A percentile compares a stretch with the other conserved stretches of the same genome.
These are phyloP conservation scores for Rhododendron molle DNA, from an alignment of 148 eudicot species.

Conservation along the genomic window DNA sequence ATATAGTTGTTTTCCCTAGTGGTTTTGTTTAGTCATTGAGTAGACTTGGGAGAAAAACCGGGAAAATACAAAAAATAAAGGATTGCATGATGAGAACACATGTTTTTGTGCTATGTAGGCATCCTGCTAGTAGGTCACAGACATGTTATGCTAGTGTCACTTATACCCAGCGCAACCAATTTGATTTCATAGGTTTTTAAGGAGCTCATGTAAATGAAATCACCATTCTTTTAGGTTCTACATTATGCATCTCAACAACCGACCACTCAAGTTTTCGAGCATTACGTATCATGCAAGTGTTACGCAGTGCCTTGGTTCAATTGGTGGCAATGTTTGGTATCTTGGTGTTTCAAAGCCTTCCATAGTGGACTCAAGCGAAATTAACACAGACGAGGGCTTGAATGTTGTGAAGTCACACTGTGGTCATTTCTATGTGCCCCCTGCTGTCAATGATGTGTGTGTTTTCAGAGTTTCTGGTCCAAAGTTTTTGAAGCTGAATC, in stretches of 20 bases:
- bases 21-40: background rate
- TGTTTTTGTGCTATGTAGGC: background rate
- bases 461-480: slow-evolving; percentile 65
- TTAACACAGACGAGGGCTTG: slow-evolving; percentile 22
- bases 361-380: slow-evolving; percentile 42
- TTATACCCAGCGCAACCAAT: background rate
- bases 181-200: background rate
- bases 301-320: slow-evolving; percentile 87
- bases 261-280: slow-evolving; percentile 55
- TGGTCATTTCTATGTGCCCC: slow-evolving; percentile 79
- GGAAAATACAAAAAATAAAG: too few species aligned
- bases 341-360: slow-evolving; percentile 88
- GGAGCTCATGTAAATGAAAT: background rate
- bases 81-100: background rate
- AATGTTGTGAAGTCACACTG: slow-evolving; percentile 43
- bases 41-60: background rate
- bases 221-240: slow-evolving; percentile 51
- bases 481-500: slow-evolving; percentile 72
- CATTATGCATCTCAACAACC: slow-evolving; percentile 67
- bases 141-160: background rate
- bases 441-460: slow-evolving; percentile 59
- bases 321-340: slow-evolving; percentile 82
- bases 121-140: background rate
- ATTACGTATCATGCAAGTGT: slow-evolving; percentile 89
- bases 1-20: background rate